Evolutionary conservation across 1,139 yeast genomes (phyloP).

Genomic region (Lodderomyces oxycetoniae): DNA sequence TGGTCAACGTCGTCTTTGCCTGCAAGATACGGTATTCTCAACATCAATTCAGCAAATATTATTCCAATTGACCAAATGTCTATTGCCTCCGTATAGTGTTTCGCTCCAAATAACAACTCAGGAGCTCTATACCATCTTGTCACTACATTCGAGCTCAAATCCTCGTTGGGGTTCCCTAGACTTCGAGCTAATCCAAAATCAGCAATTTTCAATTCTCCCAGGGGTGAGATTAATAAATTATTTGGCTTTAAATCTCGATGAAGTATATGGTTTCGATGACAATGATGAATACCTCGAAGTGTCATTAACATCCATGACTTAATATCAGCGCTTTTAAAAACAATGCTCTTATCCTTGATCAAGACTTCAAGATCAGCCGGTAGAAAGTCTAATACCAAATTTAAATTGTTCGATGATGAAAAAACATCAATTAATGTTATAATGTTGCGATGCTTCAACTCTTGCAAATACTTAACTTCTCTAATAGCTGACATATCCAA

Average conservation of each 20-base stretch:
- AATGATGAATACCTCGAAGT: slow-evolving; percentile 87
- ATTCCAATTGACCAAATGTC: slow-evolving; percentile 95
- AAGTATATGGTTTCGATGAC: slow-evolving; percentile 83
- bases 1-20: slow-evolving; percentile 90
- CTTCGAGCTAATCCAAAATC: slow-evolving; percentile 96
- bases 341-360: slow-evolving; percentile 71
- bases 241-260: slow-evolving; percentile 89
- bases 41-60: slow-evolving; percentile 94
- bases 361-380: slow-evolving; percentile 90
- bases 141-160: slow-evolving; percentile 87
- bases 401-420: slow-evolving; percentile 65
- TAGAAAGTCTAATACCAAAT: slow-evolving; percentile 82
- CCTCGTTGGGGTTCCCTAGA: slow-evolving; percentile 72
- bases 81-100: slow-evolving; percentile 81
- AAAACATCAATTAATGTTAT: slow-evolving; percentile 87
- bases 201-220: slow-evolving; percentile 84
- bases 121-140: slow-evolving; percentile 98
- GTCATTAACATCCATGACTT: slow-evolving; percentile 95
- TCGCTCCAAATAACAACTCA: slow-evolving; percentile 82
- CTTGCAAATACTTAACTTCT: slow-evolving; percentile 91
- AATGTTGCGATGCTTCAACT: slow-evolving; percentile 74
- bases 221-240: slow-evolving; percentile 76
- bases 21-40: slow-evolving; percentile 90
- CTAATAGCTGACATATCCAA: slow-evolving; percentile 95
- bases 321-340: slow-evolving; percentile 82